These are phyloP conservation scores for Apostasia ramifera DNA, from an alignment of 106 monocot species.

Conservation along the genomic window DNA sequence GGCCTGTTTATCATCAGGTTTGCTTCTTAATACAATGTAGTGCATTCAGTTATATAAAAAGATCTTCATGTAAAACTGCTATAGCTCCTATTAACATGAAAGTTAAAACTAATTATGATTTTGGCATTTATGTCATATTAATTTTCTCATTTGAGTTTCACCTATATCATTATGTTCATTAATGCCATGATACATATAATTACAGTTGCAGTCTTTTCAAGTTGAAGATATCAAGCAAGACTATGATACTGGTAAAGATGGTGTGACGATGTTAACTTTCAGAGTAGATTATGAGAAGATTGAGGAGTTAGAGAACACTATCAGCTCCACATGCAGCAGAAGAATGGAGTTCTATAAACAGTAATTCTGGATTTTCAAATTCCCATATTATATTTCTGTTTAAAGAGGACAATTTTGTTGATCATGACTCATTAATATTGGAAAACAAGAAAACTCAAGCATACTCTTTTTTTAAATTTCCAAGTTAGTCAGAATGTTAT, in stretches of 20 bases:
- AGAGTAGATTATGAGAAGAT: slow-evolving; percentile 71
- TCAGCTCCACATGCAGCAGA: slow-evolving; percentile 62
- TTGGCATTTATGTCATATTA: neutral
- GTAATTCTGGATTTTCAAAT: slow-evolving; percentile 2
- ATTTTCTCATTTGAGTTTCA: no score
- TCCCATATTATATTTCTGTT: no score
- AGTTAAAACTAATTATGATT: neutral
- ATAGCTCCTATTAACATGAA: neutral
- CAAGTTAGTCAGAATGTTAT: no score
- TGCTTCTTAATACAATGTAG: neutral
- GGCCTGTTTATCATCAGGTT: slow-evolving; percentile 90
- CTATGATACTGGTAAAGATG: slow-evolving; percentile 88
- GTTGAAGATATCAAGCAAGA: slow-evolving; percentile 83
- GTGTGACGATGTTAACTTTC: slow-evolving; percentile 66
- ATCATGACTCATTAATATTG: no score
- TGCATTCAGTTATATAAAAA: no score
- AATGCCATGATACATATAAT: neutral
- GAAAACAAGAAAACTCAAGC: no score
- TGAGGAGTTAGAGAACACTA: slow-evolving; percentile 50
- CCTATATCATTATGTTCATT: neutral
- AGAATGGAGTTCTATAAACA: slow-evolving; percentile 56
- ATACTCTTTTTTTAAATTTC: no score
- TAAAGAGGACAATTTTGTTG: no score
- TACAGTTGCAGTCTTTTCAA: slow-evolving; percentile 75
- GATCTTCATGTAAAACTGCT: neutral